These are phyloP conservation scores for Leucocoprinus birnbaumii DNA, from an alignment of 768 basidiomycete genomes.

Conservation along the genomic window DNA sequence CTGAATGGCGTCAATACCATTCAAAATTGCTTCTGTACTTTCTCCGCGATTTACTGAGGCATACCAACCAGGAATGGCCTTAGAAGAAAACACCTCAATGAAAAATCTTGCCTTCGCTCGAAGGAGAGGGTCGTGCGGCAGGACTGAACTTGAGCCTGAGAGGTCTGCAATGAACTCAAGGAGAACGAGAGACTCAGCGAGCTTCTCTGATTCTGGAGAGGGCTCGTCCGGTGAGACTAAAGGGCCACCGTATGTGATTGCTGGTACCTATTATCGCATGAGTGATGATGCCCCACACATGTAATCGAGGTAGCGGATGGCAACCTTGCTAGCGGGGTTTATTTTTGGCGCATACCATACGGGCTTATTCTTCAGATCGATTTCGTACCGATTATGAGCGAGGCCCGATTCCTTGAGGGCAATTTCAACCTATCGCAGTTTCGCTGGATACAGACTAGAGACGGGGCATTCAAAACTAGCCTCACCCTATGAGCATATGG, in stretches of 20 bases:
- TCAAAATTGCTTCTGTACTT: conserved; percentile 36
- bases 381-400: conserved; percentile 46
- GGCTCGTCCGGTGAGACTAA: conserved; percentile 51
- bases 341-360: conserved; percentile 66
- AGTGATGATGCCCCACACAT: not conserved
- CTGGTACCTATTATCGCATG: conserved; percentile 41
- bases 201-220: conserved; percentile 55
- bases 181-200: conserved; percentile 64
- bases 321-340: conserved; percentile 65
- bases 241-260: conserved; percentile 61
- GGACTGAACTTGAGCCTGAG: conserved; percentile 39
- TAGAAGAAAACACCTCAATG: conserved; percentile 50
- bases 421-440: conserved; percentile 44
- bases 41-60: conserved; percentile 36
- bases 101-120: conserved; percentile 64
- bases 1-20: conserved; percentile 46
- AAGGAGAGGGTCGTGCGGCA: conserved; percentile 52
- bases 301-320: not conserved
- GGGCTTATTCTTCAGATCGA: conserved; percentile 65
- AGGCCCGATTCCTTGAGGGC: conserved; percentile 56
- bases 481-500: conserved; percentile 56
- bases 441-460: not conserved
- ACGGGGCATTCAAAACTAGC: conserved; percentile 8
- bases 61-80: conserved; percentile 36
- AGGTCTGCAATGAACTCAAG: conserved; percentile 68